Base-by-base conservation (phyloP, 805 yeast genomes). In the Teunomyces atbi region DNA sequence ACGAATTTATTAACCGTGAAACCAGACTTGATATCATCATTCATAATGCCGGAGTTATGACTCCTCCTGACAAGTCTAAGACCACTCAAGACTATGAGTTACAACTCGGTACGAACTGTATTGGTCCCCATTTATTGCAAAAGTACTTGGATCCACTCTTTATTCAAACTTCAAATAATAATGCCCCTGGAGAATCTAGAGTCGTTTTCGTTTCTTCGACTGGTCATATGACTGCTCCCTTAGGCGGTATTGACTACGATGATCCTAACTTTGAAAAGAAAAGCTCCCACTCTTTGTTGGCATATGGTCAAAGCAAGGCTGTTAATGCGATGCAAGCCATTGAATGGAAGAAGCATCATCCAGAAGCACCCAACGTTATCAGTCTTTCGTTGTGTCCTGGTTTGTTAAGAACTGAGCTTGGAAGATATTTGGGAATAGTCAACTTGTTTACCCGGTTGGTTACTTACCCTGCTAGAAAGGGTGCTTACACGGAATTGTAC, bases 101-200 rank as follows among this genome's bases (percentile, higher is more conserved):
- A 30, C 77, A 73, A 44, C 58, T 76, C 34, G 82, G 79, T 7
- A 69, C 73, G 15, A 79, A 78, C 55, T 68, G 57, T 15, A 51
- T 79, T 12, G 82, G 76, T 2, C 76, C 77, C 21, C 74, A 66
- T 44, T 55, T 76, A n/a, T 58, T 78, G 16, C 71, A 75, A 49
- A 65, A 65, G 45, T 55, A 64, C 20, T 54, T 76, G 40, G 63
- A 61, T 20, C 74, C 75, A 6, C 48, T 74, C 4, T 48, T 78
- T 13, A 46, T 65, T 19, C 53, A 62, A 21, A 60, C 76, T 2
- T 64, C 69, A 2, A 47, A 57, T 35, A 45, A 46, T 2, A 55
- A 61, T 10, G 54, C 60, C 13, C 48, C 58, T 1, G 43, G 46
- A 20, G 55, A 52, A 34, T 63, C 73, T 6, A 62, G 82, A 42